phyloP scores from a whole-genome alignment of 2,329 filamentous ascomycete species.

The Xylariaceae sp. region DNA sequence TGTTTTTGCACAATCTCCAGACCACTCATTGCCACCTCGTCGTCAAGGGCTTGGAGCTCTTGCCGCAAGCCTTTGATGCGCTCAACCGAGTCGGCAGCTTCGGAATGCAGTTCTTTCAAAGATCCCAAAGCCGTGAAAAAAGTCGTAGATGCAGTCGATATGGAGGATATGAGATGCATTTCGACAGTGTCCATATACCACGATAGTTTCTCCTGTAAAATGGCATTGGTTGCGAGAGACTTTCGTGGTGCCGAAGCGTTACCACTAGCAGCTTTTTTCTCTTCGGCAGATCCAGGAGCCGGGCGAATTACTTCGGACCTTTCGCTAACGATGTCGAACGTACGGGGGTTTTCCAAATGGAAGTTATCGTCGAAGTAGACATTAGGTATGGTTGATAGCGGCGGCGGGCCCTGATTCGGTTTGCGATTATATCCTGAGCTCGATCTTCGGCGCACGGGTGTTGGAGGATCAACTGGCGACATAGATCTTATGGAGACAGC shows the following conservation, averaged over 20 bases:
- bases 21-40: slow-evolving; percentile 81
- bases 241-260: slow-evolving; percentile 65
- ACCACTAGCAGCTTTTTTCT: slow-evolving; percentile 55
- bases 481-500: slow-evolving; percentile 46
- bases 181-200: slow-evolving; percentile 99
- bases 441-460: slow-evolving; percentile 35
- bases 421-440: slow-evolving; percentile 53
- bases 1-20: slow-evolving; percentile 82
- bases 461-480: slow-evolving; percentile 45
- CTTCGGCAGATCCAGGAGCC: slow-evolving; percentile 49
- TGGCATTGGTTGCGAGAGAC: slow-evolving; percentile 90
- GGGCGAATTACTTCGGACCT: slow-evolving; percentile 89
- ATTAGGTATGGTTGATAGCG: slow-evolving; percentile 82
- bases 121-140: slow-evolving; percentile 95
- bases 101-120: slow-evolving; percentile 82
- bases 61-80: slow-evolving; percentile 77
- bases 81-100: slow-evolving; percentile 85
- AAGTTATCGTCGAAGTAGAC: slow-evolving; percentile 97
- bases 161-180: slow-evolving; percentile 92
- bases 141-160: slow-evolving; percentile 90
- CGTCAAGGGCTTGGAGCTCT: slow-evolving; percentile 76
- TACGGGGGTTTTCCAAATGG: slow-evolving; percentile 90
- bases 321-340: slow-evolving; percentile 95
- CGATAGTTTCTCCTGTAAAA: slow-evolving; percentile 94
- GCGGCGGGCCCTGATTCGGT: slow-evolving; percentile 69